A percentile compares a stretch with the other conserved stretches of the same genome.
Evolutionary conservation across 2,329 filamentous ascomycete species (phyloP).

Genomic region (Polychaeton citri): DNA sequence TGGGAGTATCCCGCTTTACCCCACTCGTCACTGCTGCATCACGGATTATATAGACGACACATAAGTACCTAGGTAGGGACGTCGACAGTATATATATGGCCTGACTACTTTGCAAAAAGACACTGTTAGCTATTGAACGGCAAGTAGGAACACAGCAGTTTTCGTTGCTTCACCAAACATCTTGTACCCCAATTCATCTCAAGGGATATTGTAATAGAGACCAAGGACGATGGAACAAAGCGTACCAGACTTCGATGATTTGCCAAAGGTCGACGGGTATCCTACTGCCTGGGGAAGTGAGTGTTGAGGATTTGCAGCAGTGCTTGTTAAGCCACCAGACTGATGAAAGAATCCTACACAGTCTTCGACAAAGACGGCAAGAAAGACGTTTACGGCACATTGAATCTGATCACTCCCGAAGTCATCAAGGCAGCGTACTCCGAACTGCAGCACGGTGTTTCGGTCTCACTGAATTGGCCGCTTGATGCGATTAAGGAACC

Average conservation of each 20-base stretch:
- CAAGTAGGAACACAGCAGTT: no score
- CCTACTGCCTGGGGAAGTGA: constrained; percentile 21
- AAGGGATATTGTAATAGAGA: no score
- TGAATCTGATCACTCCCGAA: constrained; percentile 33
- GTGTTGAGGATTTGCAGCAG: background rate
- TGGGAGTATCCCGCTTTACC: no score
- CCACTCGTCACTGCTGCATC: no score
- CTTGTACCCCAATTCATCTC: no score
- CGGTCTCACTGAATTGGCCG: constrained; percentile 29
- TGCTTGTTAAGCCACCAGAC: background rate
- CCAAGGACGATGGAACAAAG: constrained; percentile 4
- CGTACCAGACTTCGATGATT: constrained; percentile 26
- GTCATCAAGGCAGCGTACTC: constrained; percentile 28
- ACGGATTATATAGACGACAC: no score
- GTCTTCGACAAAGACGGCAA: constrained; percentile 31
- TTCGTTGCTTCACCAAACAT: no score
- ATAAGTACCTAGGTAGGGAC: no score
- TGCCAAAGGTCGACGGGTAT: constrained; percentile 28
- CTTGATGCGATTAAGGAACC: constrained; percentile 23
- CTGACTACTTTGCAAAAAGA: no score
- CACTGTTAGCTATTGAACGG: no score
- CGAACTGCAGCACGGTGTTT: constrained; percentile 29
- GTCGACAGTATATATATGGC: no score
- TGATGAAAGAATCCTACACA: constrained; percentile 24
- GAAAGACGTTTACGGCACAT: constrained; percentile 29